phyloP scores from a whole-genome alignment of 1,284 basidiomycete species.

The Austroboletus novae-zelandiae region DNA sequence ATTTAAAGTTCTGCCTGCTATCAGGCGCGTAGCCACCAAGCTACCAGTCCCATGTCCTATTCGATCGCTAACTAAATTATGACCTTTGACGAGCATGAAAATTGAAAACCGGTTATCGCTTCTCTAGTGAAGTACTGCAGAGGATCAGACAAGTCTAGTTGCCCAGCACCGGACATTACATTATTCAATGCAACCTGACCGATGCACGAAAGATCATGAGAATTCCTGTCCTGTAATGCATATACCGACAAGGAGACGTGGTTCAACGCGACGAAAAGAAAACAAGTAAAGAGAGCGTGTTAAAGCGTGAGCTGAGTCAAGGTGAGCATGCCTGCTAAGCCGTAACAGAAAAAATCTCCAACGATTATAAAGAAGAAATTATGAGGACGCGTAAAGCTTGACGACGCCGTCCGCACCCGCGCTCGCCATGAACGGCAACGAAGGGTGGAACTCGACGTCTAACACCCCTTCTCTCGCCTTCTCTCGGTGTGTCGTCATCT shows the following conservation, averaged over 20 bases:
- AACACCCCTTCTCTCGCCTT: constrained; percentile 91
- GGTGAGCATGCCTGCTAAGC: constrained; percentile 10
- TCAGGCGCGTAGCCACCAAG: too few relatives aligned
- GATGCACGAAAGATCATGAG: not conserved
- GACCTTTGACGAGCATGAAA: too few relatives aligned
- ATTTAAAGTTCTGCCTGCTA: too few relatives aligned
- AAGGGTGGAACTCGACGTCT: constrained; percentile 82
- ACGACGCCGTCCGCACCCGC: constrained; percentile 95
- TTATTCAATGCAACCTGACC: not conserved
- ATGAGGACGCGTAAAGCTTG: constrained; percentile 84
- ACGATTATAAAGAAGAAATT: constrained; percentile 11
- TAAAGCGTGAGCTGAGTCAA: constrained; percentile 9
- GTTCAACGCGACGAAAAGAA: not conserved
- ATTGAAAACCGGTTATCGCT: too few relatives aligned
- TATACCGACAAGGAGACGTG: not conserved
- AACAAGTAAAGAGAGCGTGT: not conserved
- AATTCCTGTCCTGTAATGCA: not conserved
- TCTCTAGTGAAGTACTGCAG: too few relatives aligned
- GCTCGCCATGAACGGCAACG: constrained; percentile 85
- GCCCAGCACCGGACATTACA: too few relatives aligned
- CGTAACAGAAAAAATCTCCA: not conserved
- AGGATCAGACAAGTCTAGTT: too few relatives aligned
- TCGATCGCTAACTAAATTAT: too few relatives aligned
- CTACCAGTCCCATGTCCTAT: too few relatives aligned
- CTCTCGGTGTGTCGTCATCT: constrained; percentile 83